Base-by-base conservation (phyloP, 2,329 filamentous ascomycete species). In the Fusarium sp. region DNA sequence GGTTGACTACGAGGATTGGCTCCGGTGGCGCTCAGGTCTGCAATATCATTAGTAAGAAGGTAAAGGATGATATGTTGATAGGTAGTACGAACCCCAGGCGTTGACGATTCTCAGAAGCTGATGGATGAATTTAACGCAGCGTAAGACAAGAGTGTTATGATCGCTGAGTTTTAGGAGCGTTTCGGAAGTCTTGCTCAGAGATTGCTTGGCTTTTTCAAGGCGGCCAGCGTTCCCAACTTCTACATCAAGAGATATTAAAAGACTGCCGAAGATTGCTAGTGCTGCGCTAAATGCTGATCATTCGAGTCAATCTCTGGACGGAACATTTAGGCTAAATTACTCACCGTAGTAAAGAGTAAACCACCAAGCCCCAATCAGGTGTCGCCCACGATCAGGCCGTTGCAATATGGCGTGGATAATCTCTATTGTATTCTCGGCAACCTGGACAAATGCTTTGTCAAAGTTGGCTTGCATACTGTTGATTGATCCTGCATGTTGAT, bases 351-450 rank as follows among this genome's bases (percentile, higher is more conserved):
- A 69, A 12, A 69, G 39, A 1, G 66, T 67, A 4, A 67, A 69
- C 67, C 67, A 69, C 67, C 67, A 69, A 0, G 67, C 67, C 1
- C 67, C 66, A 1, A 69, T 46, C 11, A 65, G 36, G n/a, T 58
- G 38, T 1, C 60, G 47, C 20, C 67, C 20, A 23, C 47, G 53
- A 7, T 56, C 30, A 17, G 46, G 42, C 5, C 47, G 50, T 9
- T 30, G 67, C 3, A 67, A 23, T 4, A 65, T 23, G 0, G 36
- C 28, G 6, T 69, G 44, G 0, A 69, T 67, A 2, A 67, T 51
- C 12, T 60, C 50, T 12, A 69, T 56, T 5, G 53, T 64, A 2
- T 30, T 56, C 19, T 69, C 50, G 0, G 67, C 67, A 1, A 50
- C 55, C 4, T 54, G 39, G 0, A 69, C 34, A 7, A 59, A 69